A percentile compares a stretch with the other conserved stretches of the same genome.
phyloP scores from a whole-genome alignment of 2,329 filamentous ascomycete genomes.

The Cladophialophora carrionii region DNA sequence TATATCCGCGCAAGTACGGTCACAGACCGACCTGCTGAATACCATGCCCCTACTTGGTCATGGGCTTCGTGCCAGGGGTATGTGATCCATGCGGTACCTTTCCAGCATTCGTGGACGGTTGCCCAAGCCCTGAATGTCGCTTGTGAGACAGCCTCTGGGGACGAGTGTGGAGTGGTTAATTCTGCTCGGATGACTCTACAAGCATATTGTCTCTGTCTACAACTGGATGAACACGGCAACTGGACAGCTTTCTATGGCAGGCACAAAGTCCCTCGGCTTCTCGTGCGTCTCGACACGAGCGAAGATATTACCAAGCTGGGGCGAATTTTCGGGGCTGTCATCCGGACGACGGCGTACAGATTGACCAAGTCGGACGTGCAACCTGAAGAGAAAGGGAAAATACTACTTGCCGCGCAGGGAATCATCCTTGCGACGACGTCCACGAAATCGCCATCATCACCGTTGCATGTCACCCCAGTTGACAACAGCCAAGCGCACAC shows the following conservation, averaged over 20 bases:
- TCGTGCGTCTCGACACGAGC: slow-evolving; percentile 19
- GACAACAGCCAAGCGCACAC: neutral
- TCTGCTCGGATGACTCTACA: slow-evolving; percentile 19
- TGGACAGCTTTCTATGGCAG: slow-evolving; percentile 13
- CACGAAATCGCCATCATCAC: neutral
- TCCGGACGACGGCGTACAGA: slow-evolving; percentile 37
- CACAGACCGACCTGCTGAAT: slow-evolving; percentile 12
- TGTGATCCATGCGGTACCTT: slow-evolving; percentile 23
- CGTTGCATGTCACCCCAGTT: neutral
- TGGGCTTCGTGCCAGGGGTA: slow-evolving; percentile 32
- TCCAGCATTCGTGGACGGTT: slow-evolving; percentile 21
- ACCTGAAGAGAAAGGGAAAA: slow-evolving; percentile 12
- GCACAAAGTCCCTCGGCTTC: slow-evolving; percentile 11
- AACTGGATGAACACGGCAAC: neutral
- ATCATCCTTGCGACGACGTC: slow-evolving; percentile 15
- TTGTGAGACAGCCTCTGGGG: slow-evolving; percentile 4
- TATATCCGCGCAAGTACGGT: slow-evolving; percentile 23
- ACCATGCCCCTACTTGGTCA: slow-evolving; percentile 32
- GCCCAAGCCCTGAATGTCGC: slow-evolving; percentile 7
- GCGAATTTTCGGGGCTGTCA: slow-evolving; percentile 32
- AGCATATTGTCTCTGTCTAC: slow-evolving; percentile 15
- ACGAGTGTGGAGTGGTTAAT: slow-evolving; percentile 19
- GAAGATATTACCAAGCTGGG: slow-evolving; percentile 12
- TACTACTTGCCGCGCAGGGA: slow-evolving; percentile 25
- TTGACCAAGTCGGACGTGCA: slow-evolving; percentile 13